Evolutionary conservation across 2,329 filamentous ascomycete genomes (phyloP), one percentile per base, ranked within the genome.

Genomic region (Colletotrichum sp.): DNA sequence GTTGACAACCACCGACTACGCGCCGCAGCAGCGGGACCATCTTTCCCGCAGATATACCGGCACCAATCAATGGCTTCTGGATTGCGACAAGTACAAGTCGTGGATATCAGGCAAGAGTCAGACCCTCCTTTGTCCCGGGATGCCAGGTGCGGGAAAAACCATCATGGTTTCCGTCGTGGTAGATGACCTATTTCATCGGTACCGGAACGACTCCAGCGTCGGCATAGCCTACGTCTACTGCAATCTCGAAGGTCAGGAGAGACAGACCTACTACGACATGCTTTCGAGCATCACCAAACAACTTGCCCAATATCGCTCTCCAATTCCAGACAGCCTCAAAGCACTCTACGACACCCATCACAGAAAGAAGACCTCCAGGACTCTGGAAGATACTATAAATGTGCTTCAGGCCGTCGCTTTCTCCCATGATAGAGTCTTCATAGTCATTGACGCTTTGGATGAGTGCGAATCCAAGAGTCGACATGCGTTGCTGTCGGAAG

Each of bases 81-180:
- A 85, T 3, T 85, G 85, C 0, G 9, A 9, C 0, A 79, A 84
- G 24, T 87, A 81, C 75, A 34, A 71, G 21, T 30, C 39, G 3
- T 87, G 84, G 85, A 1, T 81, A 0, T 49, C 72, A 3, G 52
- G 65, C 0, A 30, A 72, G 0, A 77, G 77, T 1, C 75, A 81
- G 34, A 86, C 81, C 0, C 71, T 90, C 0, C 87, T 88, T 70
- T 90, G 86, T 76, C 83, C 82, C 6, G 87, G 88, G 0, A 87
- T 87, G 28, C 87, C 87, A 0, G 88, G 88, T 1, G 84, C 87
- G 0, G 88, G 88, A 6, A 90, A 90, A 55, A 80, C 80, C 1
- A 74, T 81, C 2, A 36, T 81, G 21, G 69, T 77, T 1, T 79
- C 80, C 0, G 74, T 80, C 4, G 69, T 81, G 0, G n/a, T 79